Conservation (phyloP, 2,329 filamentous ascomycete genomes). For the Aspergillus caelatus region DNA sequence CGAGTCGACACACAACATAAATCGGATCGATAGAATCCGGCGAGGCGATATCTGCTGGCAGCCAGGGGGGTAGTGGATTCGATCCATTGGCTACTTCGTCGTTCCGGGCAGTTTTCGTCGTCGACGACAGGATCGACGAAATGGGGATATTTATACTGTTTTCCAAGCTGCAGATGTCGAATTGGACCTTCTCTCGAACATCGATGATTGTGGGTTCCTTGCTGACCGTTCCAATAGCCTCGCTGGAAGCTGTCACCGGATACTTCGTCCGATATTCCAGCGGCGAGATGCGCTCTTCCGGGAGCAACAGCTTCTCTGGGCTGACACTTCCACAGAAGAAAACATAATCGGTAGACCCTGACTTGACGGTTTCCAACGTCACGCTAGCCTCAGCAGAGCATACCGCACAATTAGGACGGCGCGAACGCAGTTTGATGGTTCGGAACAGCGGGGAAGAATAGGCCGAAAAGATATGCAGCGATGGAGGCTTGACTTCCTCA, state of each 20-base stretch:
- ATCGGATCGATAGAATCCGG: slow-evolving; percentile 34
- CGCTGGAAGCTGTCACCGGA: slow-evolving; percentile 1
- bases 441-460: slow-evolving; percentile 62
- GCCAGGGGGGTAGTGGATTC: slow-evolving; percentile 27
- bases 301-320: slow-evolving; percentile 59
- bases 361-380: slow-evolving; percentile 62
- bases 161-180: slow-evolving; percentile 74
- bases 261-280: slow-evolving; percentile 55
- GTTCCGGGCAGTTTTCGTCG: slow-evolving; percentile 3
- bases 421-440: slow-evolving; percentile 71
- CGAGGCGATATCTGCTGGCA: slow-evolving; percentile 29
- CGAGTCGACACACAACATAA: slow-evolving; percentile 52
- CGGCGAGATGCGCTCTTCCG: slow-evolving; percentile 70
- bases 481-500: slow-evolving; percentile 30
- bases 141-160: slow-evolving; percentile 68
- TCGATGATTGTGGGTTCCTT: slow-evolving; percentile 69
- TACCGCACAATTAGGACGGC: slow-evolving; percentile 71
- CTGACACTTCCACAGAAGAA: slow-evolving; percentile 75
- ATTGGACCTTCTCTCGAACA: slow-evolving; percentile 82
- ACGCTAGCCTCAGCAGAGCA: slow-evolving; percentile 70
- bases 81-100: slow-evolving; percentile 1
- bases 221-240: slow-evolving; percentile 11
- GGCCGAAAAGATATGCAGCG: slow-evolving; percentile 48
- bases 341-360: slow-evolving; percentile 76
- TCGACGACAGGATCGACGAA: slow-evolving; percentile 41